Conservation (phyloP, 441 rosid species). For the Erodium chrysanthum region DNA sequence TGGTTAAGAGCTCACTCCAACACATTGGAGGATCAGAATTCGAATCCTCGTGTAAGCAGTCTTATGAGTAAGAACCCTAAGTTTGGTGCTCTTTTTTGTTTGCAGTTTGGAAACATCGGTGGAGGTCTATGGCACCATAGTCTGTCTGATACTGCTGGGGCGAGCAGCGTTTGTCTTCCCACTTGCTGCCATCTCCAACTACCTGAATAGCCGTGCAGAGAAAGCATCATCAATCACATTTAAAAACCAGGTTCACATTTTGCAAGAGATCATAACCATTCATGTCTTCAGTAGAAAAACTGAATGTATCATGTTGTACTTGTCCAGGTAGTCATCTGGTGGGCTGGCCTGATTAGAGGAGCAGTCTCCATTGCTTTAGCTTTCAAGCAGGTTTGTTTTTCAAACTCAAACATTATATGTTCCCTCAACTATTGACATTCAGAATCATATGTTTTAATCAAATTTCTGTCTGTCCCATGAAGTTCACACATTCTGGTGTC, state of each 20-base stretch:
- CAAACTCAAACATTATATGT: not conserved
- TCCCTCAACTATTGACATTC: no score
- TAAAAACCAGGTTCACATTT: constrained; percentile 51
- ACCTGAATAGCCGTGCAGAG: constrained; percentile 36
- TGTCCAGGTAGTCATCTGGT: constrained; percentile 67
- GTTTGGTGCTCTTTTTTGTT: not conserved
- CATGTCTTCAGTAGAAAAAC: not conserved
- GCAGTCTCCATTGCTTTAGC: constrained; percentile 41
- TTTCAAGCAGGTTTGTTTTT: constrained; percentile 59
- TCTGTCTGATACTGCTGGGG: constrained; percentile 49
- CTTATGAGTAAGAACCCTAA: no score
- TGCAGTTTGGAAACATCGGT: constrained; percentile 45
- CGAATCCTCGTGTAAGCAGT: no score
- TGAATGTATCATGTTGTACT: not conserved
- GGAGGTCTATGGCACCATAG: constrained; percentile 37
- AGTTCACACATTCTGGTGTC: constrained; percentile 79
- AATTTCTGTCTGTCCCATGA: constrained; percentile 15
- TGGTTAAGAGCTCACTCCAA: no score
- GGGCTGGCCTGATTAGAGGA: constrained; percentile 77
- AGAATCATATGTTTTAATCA: not conserved
- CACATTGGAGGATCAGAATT: no score
- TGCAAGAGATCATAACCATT: no score
- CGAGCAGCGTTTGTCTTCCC: constrained; percentile 87
- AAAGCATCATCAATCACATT: constrained; percentile 41
- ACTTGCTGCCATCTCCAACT: constrained; percentile 54